These are phyloP conservation scores for Extremus antarcticus DNA, from an alignment of 495 filamentous ascomycete genomes.

Conservation along the genomic window DNA sequence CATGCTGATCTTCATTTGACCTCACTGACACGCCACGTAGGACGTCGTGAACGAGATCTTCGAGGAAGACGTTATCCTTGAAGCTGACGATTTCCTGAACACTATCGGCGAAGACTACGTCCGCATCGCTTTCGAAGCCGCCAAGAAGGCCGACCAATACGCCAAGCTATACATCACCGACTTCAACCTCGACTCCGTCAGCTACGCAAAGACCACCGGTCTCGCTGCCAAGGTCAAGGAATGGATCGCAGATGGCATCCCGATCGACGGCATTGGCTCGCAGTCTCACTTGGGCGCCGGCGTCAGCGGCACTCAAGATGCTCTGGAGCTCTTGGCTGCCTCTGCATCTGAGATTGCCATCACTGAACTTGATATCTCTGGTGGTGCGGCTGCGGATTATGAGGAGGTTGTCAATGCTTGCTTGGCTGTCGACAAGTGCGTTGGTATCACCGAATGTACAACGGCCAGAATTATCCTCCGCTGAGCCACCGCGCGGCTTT, in stretches of 20 bases:
- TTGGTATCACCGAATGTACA: constrained; percentile 46
- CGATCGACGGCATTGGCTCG: constrained; percentile 64
- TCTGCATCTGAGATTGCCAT: not conserved
- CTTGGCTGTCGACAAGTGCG: constrained; percentile 49
- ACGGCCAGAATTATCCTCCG: no score
- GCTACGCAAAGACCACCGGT: constrained; percentile 44
- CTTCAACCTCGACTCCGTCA: constrained; percentile 31
- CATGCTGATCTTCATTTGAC: no score
- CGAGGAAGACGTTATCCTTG: constrained; percentile 50
- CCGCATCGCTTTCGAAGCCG: constrained; percentile 51
- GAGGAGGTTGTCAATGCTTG: constrained; percentile 53
- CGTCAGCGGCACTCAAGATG: constrained; percentile 34
- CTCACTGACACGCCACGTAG: no score
- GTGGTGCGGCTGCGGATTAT: constrained; percentile 49
- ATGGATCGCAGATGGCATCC: constrained; percentile 53
- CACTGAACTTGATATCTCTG: constrained; percentile 57
- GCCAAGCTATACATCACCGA: constrained; percentile 56
- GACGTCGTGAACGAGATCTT: constrained; percentile 63
- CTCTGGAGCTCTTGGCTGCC: constrained; percentile 29
- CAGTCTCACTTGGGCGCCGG: constrained; percentile 51
- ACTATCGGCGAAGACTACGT: constrained; percentile 49
- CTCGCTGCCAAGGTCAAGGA: constrained; percentile 55
- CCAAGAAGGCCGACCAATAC: constrained; percentile 38
- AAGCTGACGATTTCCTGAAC: constrained; percentile 46
- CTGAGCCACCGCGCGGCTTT: not conserved